Conservation (phyloP, 73 alveolate genomes). For the Paramecium tetraurelia region DNA sequence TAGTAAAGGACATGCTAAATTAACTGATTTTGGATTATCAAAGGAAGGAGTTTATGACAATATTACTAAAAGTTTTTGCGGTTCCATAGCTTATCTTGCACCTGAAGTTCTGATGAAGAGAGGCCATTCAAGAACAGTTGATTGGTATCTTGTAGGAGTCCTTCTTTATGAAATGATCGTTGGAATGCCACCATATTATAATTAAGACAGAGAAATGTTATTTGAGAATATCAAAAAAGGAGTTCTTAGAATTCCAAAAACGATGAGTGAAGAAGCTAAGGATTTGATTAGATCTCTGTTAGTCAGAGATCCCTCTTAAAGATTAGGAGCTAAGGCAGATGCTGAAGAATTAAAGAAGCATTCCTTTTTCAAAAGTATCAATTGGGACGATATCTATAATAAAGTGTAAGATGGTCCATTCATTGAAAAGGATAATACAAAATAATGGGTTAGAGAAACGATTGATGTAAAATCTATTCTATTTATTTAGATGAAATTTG, state of each 20-base stretch:
- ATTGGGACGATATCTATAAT: conserved; percentile 73
- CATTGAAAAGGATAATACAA: conserved; percentile 15
- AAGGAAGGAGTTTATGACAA: conserved; percentile 94
- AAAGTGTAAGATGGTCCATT: conserved; percentile 45
- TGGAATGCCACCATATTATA: conserved; percentile 95
- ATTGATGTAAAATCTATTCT: neutral
- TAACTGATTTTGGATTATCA: conserved; percentile 97
- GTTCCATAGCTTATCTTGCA: conserved; percentile 89
- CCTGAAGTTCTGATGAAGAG: conserved; percentile 84
- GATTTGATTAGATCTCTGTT: conserved; percentile 71
- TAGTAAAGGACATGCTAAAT: conserved; percentile 90
- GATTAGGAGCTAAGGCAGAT: conserved; percentile 85
- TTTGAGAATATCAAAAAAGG: conserved; percentile 72
- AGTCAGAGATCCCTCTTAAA: conserved; percentile 85
- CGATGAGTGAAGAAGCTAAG: conserved; percentile 71
- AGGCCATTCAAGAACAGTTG: conserved; percentile 89
- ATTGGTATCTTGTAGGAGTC: conserved; percentile 97
- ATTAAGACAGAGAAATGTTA: conserved; percentile 84
- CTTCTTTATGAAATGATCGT: conserved; percentile 93
- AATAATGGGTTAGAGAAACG: neutral
- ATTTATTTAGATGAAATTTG: neutral
- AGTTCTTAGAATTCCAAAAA: conserved; percentile 71
- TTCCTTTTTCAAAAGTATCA: conserved; percentile 73
- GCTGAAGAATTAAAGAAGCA: conserved; percentile 80
- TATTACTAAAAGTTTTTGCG: conserved; percentile 90